Evolutionary conservation across 352 stramenopile genomes (phyloP), one percentile per base, ranked within the genome.

Genomic region (Pythium aquatile): DNA sequence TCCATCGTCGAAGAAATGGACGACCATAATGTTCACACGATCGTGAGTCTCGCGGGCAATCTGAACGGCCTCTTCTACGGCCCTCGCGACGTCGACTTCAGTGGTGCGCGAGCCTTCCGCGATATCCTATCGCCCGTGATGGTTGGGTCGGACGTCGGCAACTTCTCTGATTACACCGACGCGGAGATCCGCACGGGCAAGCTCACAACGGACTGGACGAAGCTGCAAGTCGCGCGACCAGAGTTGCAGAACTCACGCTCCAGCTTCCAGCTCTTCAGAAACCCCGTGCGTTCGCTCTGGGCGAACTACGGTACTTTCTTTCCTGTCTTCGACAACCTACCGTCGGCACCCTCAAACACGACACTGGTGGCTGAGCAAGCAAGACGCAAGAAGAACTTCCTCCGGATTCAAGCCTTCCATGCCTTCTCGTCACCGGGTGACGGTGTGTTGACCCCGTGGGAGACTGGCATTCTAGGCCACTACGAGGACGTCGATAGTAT

Each of bases 51-150:
- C 24, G 74, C 74, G 0, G 72, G 76, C 2, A 66, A 71, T 6
- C 72, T 79, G 47, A 82, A 80, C 47, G 72, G 74, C 20, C 57
- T 77, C 46, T 82, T 85, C 65, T 80, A 77, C 58, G 75, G 74
- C 7, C 74, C 72, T 0, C 72, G 78, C 46, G 35, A 52, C 0
- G 61, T 42, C 40, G 75, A 83, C 54, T 48, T 48, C 40, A 48
- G 40, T 26, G 40, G 40, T 48, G 40, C 40, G 5, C 40, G 40
- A 4, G 40, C 40, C 14, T 48, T 48, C n/a, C 40, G 40, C 10
- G 40, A 48, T 7, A 48, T 48, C 16, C 16, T 48, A 0, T 48
- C 40, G 5, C 40, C 40, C 16, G 40, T 48, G 3, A 48, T 48
- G 40, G 40, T 48, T 4, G 40, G 40, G 1, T 17, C 11, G 13